Evolutionary conservation across 768 basidiomycete species (phyloP), one percentile per base, ranked within the genome.

Genomic region (Russula sp.): DNA sequence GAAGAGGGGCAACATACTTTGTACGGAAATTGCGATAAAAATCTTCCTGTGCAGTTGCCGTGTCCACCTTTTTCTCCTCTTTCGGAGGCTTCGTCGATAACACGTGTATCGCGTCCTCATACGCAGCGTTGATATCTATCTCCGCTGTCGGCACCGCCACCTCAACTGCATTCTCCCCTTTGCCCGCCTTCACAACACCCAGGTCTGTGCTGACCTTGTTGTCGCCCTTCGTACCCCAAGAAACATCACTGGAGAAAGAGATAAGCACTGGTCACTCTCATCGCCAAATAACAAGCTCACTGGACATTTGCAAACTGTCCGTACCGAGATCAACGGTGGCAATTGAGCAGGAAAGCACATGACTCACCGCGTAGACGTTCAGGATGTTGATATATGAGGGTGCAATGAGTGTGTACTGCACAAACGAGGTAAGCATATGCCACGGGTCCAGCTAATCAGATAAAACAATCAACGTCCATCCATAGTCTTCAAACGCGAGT

Each of bases 381-480:
- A 98, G 79, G 13, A 98, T 90, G 58, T 87, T 83, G 70, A 96
- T 96, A 69, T 95, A 98, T 0, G 93, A 93, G 3, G 96, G 96
- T 0, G 93, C 90, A 79, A 98, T 84, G 63, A 97, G 80, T 25
- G 90, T 72, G 70, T 95, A 96, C 71, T 94, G 96, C n/a, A 94
- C 32, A 75, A 98, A 95, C 6, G 89, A 92, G 0, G 97, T 98
- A 69, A 99, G 79, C 93, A 99, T 90, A 72, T 99, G 97, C 93
- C 94, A 97, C 2, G 96, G 96, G 67, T 98, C 94, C 67, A 97
- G 86, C 86, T 96, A 22, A 25, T 6, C 8, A 16, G 10, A 42
- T 13, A 5, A 18, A 8, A 25, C 22, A 3, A 20, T 58, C 38
- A 62, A 20, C 1, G 70, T 50, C 69, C 7, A 22, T 41, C 10